Percentiles rank a stretch among this genome's conserved stretches.
phyloP scores from a whole-genome alignment of 2,329 filamentous ascomycete species.

The Daldinia sp. region DNA sequence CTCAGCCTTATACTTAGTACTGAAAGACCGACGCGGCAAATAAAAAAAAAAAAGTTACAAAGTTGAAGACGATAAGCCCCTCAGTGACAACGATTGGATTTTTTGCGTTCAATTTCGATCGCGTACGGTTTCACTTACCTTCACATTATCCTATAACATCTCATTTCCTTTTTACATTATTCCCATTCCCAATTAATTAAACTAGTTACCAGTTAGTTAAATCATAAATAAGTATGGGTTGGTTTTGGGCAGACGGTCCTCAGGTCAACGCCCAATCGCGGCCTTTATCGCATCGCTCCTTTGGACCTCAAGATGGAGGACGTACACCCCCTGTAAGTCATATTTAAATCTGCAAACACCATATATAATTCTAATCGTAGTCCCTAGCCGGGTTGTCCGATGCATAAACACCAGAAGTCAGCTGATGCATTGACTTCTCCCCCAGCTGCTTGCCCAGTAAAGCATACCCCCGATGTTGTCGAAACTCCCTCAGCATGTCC shows the following conservation, averaged over 20 bases:
- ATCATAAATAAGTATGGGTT: conserved; percentile 62
- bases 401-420: conserved; percentile 64
- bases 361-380: conserved; percentile 4
- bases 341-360: neutral
- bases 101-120: neutral
- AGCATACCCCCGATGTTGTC: conserved; percentile 43
- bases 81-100: neutral
- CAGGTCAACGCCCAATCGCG: conserved; percentile 45
- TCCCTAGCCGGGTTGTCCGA: conserved; percentile 66
- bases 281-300: conserved; percentile 46
- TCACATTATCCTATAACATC: neutral
- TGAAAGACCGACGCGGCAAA: conserved; percentile 32
- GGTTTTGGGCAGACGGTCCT: conserved; percentile 71
- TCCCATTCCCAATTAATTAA: neutral
- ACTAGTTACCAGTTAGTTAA: neutral
- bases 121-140: neutral
- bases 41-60: conserved; percentile 32
- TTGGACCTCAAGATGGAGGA: conserved; percentile 43
- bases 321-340: conserved; percentile 57
- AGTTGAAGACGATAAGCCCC: conserved; percentile 17
- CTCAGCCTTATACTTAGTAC: conserved; percentile 18
- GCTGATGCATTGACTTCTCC: conserved; percentile 59
- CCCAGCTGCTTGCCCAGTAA: conserved; percentile 51
- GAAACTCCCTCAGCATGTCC: conserved; percentile 58
- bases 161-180: neutral